These are phyloP conservation scores for Penicillium sp. DNA, from an alignment of 2,329 filamentous ascomycete species.

Conservation along the genomic window DNA sequence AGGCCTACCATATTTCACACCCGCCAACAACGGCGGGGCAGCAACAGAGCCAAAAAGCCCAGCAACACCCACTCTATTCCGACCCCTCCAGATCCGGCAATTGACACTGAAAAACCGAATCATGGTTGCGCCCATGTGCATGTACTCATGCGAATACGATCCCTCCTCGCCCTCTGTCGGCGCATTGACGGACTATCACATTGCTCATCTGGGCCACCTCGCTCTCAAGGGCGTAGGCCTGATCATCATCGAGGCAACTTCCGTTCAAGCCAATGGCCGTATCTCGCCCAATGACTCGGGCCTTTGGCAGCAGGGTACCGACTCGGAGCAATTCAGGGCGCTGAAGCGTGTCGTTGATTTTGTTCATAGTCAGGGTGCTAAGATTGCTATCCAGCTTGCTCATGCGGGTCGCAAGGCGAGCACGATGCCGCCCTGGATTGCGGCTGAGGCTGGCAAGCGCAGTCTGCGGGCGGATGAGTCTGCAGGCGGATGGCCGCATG, in stretches of 20 bases:
- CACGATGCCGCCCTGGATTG: neutral
- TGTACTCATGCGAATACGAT: neutral
- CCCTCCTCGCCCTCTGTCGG: neutral
- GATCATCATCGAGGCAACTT: neutral
- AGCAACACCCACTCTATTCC: neutral
- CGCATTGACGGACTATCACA: neutral
- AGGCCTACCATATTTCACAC: neutral
- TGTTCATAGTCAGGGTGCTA: neutral
- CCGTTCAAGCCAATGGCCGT: neutral
- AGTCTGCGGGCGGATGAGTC: neutral
- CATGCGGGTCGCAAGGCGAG: constrained; percentile 1
- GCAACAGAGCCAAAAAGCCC: neutral
- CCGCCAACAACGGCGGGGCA: neutral
- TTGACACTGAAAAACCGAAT: neutral
- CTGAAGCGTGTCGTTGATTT: neutral
- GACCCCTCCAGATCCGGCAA: neutral
- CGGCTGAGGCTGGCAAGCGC: neutral
- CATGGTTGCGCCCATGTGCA: neutral
- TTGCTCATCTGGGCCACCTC: neutral
- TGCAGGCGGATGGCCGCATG: neutral
- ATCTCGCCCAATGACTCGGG: neutral
- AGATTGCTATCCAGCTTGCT: neutral
- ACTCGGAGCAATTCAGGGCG: neutral
- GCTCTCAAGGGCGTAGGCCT: neutral
- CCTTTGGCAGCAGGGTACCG: neutral